Percentiles rank a stretch among this genome's conserved stretches.
These are phyloP conservation scores for Elaeagnus macrophylla DNA, from an alignment of 306 rosid species.

Conservation along the genomic window DNA sequence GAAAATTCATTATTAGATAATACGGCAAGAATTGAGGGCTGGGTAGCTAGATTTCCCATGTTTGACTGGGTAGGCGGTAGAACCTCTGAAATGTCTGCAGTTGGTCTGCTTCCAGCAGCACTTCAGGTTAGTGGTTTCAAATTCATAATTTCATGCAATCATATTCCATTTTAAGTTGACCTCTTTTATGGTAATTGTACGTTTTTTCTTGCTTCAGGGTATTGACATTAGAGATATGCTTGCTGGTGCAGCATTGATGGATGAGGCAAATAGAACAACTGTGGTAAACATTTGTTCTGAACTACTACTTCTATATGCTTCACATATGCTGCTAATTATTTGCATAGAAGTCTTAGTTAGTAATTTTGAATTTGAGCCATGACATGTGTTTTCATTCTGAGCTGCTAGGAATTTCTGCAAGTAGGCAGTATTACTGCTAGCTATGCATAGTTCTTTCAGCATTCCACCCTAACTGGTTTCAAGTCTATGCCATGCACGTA, in stretches of 20 bases:
- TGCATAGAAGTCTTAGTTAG: not conserved
- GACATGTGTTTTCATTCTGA: not conserved
- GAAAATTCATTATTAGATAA: conserved; percentile 85
- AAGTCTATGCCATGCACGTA: not conserved
- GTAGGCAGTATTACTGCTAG: not conserved
- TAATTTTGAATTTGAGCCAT: not conserved
- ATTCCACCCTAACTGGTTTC: not conserved
- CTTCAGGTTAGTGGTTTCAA: conserved; percentile 59
- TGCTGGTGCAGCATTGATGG: conserved; percentile 84
- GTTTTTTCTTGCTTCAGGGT: conserved; percentile 48
- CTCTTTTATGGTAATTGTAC: conserved; percentile 6
- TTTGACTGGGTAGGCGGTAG: conserved; percentile 99
- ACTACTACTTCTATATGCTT: not conserved
- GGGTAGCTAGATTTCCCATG: conserved; percentile 98
- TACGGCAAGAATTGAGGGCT: conserved; percentile 96
- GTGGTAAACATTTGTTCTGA: conserved; percentile 48
- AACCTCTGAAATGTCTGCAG: conserved; percentile 97
- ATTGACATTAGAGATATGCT: conserved; percentile 87
- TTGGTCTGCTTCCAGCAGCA: conserved; percentile 99
- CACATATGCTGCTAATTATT: not conserved
- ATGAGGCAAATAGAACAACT: conserved; percentile 65
- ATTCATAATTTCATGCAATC: conserved; percentile 17
- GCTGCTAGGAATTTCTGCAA: not conserved
- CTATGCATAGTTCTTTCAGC: not conserved
- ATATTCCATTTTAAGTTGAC: not conserved